These are phyloP conservation scores for Boletus subparvulus DNA, from an alignment of 768 basidiomycete genomes.

Conservation along the genomic window DNA sequence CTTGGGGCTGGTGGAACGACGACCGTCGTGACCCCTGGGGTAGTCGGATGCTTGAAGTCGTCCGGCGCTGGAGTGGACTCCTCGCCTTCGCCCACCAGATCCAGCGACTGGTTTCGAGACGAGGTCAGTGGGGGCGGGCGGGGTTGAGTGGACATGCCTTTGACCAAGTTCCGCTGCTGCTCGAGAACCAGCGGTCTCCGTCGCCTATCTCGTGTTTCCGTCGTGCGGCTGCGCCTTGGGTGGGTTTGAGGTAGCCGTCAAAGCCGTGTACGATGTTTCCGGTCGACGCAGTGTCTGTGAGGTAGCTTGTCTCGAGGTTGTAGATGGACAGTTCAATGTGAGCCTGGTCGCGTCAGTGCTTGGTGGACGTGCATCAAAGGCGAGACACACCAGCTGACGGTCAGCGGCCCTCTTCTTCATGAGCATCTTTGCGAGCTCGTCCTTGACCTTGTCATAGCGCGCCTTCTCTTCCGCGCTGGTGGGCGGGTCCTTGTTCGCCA, in stretches of 20 bases:
- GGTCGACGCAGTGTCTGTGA: conserved; percentile 77
- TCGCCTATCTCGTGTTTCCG: conserved; percentile 77
- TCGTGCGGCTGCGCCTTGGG: conserved; percentile 47
- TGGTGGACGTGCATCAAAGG: not conserved
- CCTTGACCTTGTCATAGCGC: conserved; percentile 70
- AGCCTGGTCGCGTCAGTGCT: conserved; percentile 44
- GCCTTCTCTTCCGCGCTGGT: conserved; percentile 66
- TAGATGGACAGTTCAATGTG: conserved; percentile 78
- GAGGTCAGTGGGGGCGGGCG: conserved; percentile 3
- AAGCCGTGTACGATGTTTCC: conserved; percentile 90
- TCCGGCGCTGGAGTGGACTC: conserved; percentile 62
- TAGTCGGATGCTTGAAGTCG: conserved; percentile 65
- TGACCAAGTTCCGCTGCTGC: conserved; percentile 72
- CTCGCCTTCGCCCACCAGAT: conserved; percentile 69
- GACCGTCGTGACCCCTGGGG: conserved; percentile 72
- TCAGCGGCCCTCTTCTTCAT: conserved; percentile 74
- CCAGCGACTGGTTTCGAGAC: conserved; percentile 59
- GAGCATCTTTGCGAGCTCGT: conserved; percentile 71
- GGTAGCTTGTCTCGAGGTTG: conserved; percentile 70
- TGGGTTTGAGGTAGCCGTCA: conserved; percentile 81
- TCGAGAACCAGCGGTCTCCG: conserved; percentile 77
- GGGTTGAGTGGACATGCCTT: conserved; percentile 47
- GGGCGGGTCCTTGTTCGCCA: conserved; percentile 40
- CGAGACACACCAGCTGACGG: conserved; percentile 64
- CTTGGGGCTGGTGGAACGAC: conserved; percentile 73